Evolutionary conservation across 139 green algal genomes (phyloP).

Genomic region (Tetraselmis striata): DNA sequence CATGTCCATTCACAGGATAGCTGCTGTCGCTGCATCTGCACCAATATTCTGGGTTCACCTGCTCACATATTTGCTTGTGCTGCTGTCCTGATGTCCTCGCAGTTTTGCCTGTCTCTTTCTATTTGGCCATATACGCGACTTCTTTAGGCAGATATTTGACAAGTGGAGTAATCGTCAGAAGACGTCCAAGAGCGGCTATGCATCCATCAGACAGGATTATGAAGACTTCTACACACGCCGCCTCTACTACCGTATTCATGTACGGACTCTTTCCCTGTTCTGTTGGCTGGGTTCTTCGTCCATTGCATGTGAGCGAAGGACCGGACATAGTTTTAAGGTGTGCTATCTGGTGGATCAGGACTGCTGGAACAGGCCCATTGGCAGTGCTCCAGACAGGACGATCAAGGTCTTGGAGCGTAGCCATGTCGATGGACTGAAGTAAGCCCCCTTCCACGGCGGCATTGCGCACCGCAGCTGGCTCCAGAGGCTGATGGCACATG

Average conservation of each 20-base stretch:
- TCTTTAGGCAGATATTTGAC: conserved; percentile 30
- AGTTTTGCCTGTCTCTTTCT: conserved; percentile 44
- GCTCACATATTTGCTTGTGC: not conserved
- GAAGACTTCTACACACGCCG: conserved; percentile 95
- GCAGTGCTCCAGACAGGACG: conserved; percentile 76
- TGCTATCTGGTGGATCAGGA: too few species aligned
- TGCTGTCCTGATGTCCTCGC: not conserved
- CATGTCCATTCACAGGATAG: too few species aligned
- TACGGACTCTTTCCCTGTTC: conserved; percentile 7
- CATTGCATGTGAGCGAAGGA: conserved; percentile 4
- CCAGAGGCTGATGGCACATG: not conserved
- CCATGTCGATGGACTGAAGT: conserved; percentile 43
- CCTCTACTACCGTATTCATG: conserved; percentile 84
- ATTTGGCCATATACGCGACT: conserved; percentile 75
- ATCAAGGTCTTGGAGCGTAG: conserved; percentile 85
- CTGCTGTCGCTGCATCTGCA: not conserved
- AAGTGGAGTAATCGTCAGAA: conserved; percentile 17
- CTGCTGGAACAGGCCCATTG: conserved; percentile 92
- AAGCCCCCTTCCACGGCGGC: conserved; percentile 12
- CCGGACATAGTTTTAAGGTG: too few species aligned
- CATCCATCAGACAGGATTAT: conserved; percentile 73
- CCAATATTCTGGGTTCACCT: too few species aligned
- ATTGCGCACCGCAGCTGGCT: not conserved
- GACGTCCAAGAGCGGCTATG: conserved; percentile 66
- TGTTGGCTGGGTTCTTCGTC: not conserved